Percentiles rank a stretch among this genome's conserved stretches.
These are phyloP conservation scores for Fagopyrum esculentum DNA, from an alignment of 148 eudicot species.

Conservation along the genomic window DNA sequence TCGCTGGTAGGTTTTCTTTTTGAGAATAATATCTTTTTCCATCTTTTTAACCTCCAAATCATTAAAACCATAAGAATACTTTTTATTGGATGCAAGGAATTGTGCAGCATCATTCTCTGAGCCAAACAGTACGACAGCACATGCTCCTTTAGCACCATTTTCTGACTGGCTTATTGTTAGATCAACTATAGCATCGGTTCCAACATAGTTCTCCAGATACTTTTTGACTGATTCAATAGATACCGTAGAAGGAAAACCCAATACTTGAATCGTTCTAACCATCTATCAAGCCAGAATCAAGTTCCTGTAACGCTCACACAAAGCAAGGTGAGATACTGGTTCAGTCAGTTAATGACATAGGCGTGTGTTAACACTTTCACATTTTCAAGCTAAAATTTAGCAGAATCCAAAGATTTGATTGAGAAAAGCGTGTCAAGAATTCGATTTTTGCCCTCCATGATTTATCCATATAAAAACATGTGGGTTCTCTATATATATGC, in stretches of 20 bases:
- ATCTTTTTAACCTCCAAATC: slow-evolving; percentile 26
- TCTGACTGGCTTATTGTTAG: slow-evolving; percentile 29
- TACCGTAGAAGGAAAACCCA: slow-evolving; percentile 34
- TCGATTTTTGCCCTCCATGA: background rate
- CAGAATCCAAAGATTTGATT: background rate
- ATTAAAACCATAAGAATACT: slow-evolving; percentile 24
- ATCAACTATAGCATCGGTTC: slow-evolving; percentile 28
- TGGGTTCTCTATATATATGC: background rate
- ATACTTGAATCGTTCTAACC: slow-evolving; percentile 36
- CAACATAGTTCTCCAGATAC: slow-evolving; percentile 28
- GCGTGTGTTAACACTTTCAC: background rate
- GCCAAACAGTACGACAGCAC: slow-evolving; percentile 32
- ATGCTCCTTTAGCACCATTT: slow-evolving; percentile 24
- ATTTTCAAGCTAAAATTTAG: background rate
- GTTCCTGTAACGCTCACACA: background rate
- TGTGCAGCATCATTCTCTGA: slow-evolving; percentile 13
- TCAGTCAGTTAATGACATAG: background rate
- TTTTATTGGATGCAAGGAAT: slow-evolving; percentile 18
- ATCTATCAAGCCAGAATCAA: slow-evolving; percentile 15
- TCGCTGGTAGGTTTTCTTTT: slow-evolving; percentile 23
- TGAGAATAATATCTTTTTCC: slow-evolving; percentile 36
- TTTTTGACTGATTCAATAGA: slow-evolving; percentile 21
- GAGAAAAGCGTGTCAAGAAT: background rate
- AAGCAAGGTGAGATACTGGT: background rate
- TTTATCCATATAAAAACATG: background rate